phyloP scores from a whole-genome alignment of 1,284 basidiomycete species.

The Xerocomus amazonicus region DNA sequence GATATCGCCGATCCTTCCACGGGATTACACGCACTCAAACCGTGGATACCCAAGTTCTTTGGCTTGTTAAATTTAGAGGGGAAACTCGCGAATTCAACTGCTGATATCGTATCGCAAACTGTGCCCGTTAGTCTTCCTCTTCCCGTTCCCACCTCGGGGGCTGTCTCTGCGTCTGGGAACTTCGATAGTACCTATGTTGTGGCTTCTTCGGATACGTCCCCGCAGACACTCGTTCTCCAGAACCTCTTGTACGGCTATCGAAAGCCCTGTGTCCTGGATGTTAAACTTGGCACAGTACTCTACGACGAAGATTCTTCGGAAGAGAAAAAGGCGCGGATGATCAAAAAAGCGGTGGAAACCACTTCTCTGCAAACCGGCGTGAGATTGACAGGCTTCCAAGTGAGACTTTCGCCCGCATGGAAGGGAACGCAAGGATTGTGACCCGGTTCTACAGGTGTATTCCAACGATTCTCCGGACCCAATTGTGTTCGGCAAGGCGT shows the following conservation, averaged over 20 bases:
- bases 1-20: slow-evolving; percentile 31
- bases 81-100: slow-evolving; percentile 36
- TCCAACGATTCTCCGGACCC: slow-evolving; percentile 53
- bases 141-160: not conserved
- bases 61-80: slow-evolving; percentile 75
- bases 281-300: slow-evolving; percentile 88
- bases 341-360: slow-evolving; percentile 62
- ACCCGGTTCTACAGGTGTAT: slow-evolving; percentile 56
- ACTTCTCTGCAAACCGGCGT: slow-evolving; percentile 78
- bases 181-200: not conserved
- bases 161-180: not conserved
- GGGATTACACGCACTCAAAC: slow-evolving; percentile 36
- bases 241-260: slow-evolving; percentile 74
- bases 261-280: slow-evolving; percentile 84
- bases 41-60: slow-evolving; percentile 69
- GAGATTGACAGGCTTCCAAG: slow-evolving; percentile 87
- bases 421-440: not conserved
- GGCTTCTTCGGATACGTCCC: not conserved
- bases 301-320: slow-evolving; percentile 67
- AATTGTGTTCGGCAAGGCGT: slow-evolving; percentile 69
- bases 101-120: not conserved
- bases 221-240: slow-evolving; percentile 80
- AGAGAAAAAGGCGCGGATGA: slow-evolving; percentile 82
- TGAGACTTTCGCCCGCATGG: slow-evolving; percentile 33
- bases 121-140: slow-evolving; percentile 32